These are phyloP conservation scores for Cnidoscolus chayamansa DNA, from an alignment of 441 rosid species.

Conservation along the genomic window DNA sequence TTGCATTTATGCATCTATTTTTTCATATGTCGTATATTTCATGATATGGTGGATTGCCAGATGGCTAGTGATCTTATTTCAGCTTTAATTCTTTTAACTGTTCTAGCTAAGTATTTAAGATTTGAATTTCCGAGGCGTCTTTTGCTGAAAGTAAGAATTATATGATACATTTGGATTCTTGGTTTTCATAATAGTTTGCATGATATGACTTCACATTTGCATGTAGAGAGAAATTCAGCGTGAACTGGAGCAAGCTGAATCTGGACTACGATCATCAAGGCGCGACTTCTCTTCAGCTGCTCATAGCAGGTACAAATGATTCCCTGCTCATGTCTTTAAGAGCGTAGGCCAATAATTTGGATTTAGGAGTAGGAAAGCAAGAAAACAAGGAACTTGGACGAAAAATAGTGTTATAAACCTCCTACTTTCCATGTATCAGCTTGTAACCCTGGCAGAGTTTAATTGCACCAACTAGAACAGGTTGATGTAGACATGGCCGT, in stretches of 20 bases:
- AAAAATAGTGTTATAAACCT: not conserved
- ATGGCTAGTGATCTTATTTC: not conserved
- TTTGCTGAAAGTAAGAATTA: constrained; percentile 3
- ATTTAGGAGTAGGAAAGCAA: not conserved
- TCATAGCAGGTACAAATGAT: constrained; percentile 45
- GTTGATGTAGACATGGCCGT: not conserved
- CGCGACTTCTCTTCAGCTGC: constrained; percentile 61
- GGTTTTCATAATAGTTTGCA: not conserved
- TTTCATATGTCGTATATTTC: not conserved
- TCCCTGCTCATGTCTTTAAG: constrained; percentile 1
- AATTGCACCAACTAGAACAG: not conserved
- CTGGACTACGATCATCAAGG: constrained; percentile 61
- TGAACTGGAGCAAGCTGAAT: constrained; percentile 81
- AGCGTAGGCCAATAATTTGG: not conserved
- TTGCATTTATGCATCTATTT: not conserved
- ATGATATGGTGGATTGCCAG: not conserved
- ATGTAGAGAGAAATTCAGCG: constrained; percentile 83
- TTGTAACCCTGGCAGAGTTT: not conserved
- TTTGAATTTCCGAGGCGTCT: not conserved
- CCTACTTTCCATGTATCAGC: not conserved
- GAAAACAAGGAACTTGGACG: not conserved
- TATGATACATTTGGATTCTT: not conserved
- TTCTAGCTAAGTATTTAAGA: not conserved
- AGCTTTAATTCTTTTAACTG: not conserved
- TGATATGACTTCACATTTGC: constrained; percentile 11